phyloP scores from a whole-genome alignment of 371 early-diverging fungal species.

The Mortierella sp. region DNA sequence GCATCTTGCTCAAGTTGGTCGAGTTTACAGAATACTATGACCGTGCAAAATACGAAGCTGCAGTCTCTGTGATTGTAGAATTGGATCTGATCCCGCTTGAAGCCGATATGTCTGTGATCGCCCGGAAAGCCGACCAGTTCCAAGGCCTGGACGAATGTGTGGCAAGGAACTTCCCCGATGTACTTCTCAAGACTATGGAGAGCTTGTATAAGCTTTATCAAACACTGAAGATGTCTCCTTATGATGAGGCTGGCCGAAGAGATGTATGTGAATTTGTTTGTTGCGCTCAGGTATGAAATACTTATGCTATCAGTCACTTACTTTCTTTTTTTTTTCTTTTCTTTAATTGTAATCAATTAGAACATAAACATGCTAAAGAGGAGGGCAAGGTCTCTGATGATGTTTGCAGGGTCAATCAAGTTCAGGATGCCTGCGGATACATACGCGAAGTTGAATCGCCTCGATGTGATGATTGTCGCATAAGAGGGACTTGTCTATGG shows the following conservation, averaged over 20 bases:
- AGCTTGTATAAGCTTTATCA: slow-evolving; percentile 71
- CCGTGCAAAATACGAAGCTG: slow-evolving; percentile 64
- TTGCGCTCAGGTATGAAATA: background rate
- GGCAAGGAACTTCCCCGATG: slow-evolving; percentile 80
- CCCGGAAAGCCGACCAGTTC: slow-evolving; percentile 75
- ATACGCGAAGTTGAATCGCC: slow-evolving; percentile 80
- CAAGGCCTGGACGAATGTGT: slow-evolving; percentile 75
- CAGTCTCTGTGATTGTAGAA: slow-evolving; percentile 62
- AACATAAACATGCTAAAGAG: slow-evolving; percentile 58
- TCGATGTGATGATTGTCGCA: slow-evolving; percentile 76
- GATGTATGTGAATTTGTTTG: slow-evolving; percentile 48
- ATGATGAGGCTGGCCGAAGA: slow-evolving; percentile 57
- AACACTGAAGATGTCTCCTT: slow-evolving; percentile 62
- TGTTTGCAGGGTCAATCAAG: slow-evolving; percentile 87
- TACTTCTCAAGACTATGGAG: slow-evolving; percentile 81
- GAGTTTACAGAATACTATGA: slow-evolving; percentile 68
- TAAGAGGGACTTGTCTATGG: slow-evolving; percentile 11
- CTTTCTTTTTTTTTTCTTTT: slow-evolving; percentile 1
- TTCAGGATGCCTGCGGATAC: slow-evolving; percentile 87
- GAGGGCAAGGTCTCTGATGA: slow-evolving; percentile 70
- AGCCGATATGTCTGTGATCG: slow-evolving; percentile 66
- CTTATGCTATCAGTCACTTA: background rate
- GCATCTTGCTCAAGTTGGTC: slow-evolving; percentile 66
- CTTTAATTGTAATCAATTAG: slow-evolving; percentile 4
- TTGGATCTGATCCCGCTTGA: slow-evolving; percentile 74